These are phyloP conservation scores for Penicillium robsamsonii DNA, from an alignment of 495 filamentous ascomycete genomes.

Conservation along the genomic window DNA sequence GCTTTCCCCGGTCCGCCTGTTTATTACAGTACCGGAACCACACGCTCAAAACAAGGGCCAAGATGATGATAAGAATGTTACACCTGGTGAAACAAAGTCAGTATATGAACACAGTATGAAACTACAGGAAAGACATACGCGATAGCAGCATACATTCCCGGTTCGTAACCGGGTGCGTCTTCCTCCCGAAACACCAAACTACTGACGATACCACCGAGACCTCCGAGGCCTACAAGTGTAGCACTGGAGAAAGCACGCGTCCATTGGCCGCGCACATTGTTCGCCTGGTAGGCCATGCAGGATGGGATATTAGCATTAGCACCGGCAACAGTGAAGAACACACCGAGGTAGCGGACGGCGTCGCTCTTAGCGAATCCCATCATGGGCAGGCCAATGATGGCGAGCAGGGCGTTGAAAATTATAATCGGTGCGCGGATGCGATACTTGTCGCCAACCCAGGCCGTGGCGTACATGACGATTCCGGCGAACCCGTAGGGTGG, in stretches of 20 bases:
- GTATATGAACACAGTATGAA: conserved; percentile 1
- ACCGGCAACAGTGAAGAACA: conserved; percentile 60
- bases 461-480: conserved; percentile 55
- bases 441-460: conserved; percentile 56
- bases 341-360: conserved; percentile 59
- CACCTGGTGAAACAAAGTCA: conserved; percentile 28
- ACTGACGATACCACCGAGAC: conserved; percentile 59
- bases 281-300: conserved; percentile 61
- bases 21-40: conserved; percentile 39
- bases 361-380: conserved; percentile 51
- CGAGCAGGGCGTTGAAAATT: conserved; percentile 51
- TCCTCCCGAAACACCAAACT: conserved; percentile 56
- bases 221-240: conserved; percentile 53
- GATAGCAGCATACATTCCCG: conserved; percentile 52
- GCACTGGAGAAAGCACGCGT: conserved; percentile 60
- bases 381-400: conserved; percentile 51
- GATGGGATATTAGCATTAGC: conserved; percentile 61
- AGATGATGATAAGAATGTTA: conserved; percentile 43
- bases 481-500: conserved; percentile 62
- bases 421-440: conserved; percentile 57
- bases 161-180: conserved; percentile 56
- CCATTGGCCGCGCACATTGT: conserved; percentile 67
- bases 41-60: conserved; percentile 30
- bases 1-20: conserved; percentile 37
- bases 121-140: conserved; percentile 26